Conservation (phyloP, 768 basidiomycete species). For the Russula brevipes region DNA sequence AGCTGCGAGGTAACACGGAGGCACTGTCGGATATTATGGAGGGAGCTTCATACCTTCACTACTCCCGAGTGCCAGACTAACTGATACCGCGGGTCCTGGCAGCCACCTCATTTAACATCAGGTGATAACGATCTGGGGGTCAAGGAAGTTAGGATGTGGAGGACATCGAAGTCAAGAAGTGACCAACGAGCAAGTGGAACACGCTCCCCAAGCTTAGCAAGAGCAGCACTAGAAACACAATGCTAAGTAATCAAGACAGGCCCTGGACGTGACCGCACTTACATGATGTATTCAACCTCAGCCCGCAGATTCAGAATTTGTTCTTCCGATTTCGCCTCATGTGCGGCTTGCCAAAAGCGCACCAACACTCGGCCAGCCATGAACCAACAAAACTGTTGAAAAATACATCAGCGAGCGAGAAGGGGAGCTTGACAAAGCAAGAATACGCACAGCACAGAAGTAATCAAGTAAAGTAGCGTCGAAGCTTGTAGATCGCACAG, state of each 20-base stretch:
- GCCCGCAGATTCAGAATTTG: slow-evolving; percentile 53
- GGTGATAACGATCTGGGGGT: slow-evolving; percentile 43
- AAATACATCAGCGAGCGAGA: background rate
- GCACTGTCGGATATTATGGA: background rate
- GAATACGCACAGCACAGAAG: slow-evolving; percentile 55
- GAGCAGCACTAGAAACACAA: slow-evolving; percentile 42
- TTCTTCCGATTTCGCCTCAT: slow-evolving; percentile 50
- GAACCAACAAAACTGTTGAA: slow-evolving; percentile 61
- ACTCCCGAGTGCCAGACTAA: background rate
- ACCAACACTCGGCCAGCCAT: slow-evolving; percentile 59
- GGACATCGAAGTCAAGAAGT: background rate
- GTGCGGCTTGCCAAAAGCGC: slow-evolving; percentile 59
- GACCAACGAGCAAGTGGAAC: slow-evolving; percentile 56
- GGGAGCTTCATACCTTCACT: background rate
- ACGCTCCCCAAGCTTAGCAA: slow-evolving; percentile 58
- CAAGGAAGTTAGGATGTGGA: background rate
- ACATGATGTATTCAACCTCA: slow-evolving; percentile 70
- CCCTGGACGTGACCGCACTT: slow-evolving; percentile 27
- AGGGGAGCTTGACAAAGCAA: slow-evolving; percentile 1
- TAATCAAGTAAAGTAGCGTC: slow-evolving; percentile 65
- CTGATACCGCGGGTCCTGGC: slow-evolving; percentile 27
- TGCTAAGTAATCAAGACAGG: background rate
- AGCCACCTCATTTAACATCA: slow-evolving; percentile 47
- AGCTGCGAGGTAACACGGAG: background rate
- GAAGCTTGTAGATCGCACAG: slow-evolving; percentile 63